Conservation (phyloP, 2,329 filamentous ascomycete species). For the Sporothrix schenckii region DNA sequence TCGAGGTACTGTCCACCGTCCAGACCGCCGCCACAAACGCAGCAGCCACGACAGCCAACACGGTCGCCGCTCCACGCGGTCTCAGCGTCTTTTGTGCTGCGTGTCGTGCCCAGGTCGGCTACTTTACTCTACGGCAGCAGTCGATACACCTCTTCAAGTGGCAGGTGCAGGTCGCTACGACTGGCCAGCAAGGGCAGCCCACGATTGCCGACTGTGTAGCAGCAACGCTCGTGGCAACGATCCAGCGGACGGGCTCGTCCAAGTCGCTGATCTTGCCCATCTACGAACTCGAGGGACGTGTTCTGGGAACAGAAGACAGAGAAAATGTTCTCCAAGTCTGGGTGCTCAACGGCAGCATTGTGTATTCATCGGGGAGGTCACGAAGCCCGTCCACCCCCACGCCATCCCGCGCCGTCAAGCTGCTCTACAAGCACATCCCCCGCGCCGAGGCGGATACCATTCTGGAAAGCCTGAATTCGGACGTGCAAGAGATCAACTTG, state of each 20-base stretch:
- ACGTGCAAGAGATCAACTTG: slow-evolving; percentile 62
- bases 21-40: slow-evolving; percentile 19
- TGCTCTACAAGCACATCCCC: slow-evolving; percentile 54
- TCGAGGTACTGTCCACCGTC: slow-evolving; percentile 37
- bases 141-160: slow-evolving; percentile 62
- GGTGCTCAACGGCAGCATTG: slow-evolving; percentile 60
- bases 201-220: slow-evolving; percentile 56
- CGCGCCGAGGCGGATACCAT: slow-evolving; percentile 52
- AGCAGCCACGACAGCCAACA: not conserved
- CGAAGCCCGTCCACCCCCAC: slow-evolving; percentile 12
- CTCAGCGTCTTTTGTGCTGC: slow-evolving; percentile 51
- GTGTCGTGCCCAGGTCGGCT: slow-evolving; percentile 54
- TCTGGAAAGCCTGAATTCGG: slow-evolving; percentile 56
- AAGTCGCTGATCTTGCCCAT: slow-evolving; percentile 58
- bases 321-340: slow-evolving; percentile 52
- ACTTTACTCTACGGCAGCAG: slow-evolving; percentile 49
- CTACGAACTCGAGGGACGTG: slow-evolving; percentile 28
- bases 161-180: slow-evolving; percentile 45
- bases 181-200: slow-evolving; percentile 25
- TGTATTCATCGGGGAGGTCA: slow-evolving; percentile 49
- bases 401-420: slow-evolving; percentile 53
- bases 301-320: not conserved
- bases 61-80: slow-evolving; percentile 34
- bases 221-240: slow-evolving; percentile 56
- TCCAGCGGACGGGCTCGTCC: slow-evolving; percentile 60